These are phyloP conservation scores for Solanum tacnaense DNA, from an alignment of 257 asterid genomes.

Conservation along the genomic window DNA sequence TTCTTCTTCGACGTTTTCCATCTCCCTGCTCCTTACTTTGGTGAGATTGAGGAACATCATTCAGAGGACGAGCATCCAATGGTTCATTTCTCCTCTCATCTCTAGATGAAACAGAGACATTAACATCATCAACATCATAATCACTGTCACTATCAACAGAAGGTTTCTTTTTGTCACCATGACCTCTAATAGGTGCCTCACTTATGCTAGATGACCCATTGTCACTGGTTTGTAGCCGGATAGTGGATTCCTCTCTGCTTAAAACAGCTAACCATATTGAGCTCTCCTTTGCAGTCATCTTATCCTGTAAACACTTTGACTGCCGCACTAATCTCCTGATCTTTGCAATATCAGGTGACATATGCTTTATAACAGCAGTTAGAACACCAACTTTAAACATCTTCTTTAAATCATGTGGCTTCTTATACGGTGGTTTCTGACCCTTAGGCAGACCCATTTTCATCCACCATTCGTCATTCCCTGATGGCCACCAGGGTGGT, in stretches of 20 bases:
- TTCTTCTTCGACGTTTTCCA: constrained; percentile 22
- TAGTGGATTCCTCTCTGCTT: constrained; percentile 51
- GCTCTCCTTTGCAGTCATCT: constrained; percentile 87
- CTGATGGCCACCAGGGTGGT: constrained; percentile 76
- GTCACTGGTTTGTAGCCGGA: constrained; percentile 50
- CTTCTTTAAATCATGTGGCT: constrained; percentile 67
- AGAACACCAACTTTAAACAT: constrained; percentile 62
- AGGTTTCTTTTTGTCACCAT: constrained; percentile 38
- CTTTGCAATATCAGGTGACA: constrained; percentile 72
- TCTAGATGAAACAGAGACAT: constrained; percentile 58
- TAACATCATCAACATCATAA: constrained; percentile 58
- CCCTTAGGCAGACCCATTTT: constrained; percentile 39
- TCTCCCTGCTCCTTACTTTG: constrained; percentile 20
- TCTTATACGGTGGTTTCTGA: constrained; percentile 45
- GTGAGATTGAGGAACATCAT: constrained; percentile 10
- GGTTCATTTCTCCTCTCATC: constrained; percentile 31
- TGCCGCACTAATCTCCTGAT: constrained; percentile 47
- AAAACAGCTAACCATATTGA: constrained; percentile 63
- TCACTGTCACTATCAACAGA: constrained; percentile 52
- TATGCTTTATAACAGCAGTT: constrained; percentile 65
- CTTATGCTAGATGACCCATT: constrained; percentile 59
- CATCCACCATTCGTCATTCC: constrained; percentile 64
- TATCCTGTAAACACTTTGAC: constrained; percentile 80
- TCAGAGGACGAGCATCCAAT: constrained; percentile 5
- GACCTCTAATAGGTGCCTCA: constrained; percentile 40